Evolutionary conservation across 192 early-diverging fungal genomes (phyloP), one percentile per base, ranked within the genome.

Genomic region (Paraglomus brasilianum): DNA sequence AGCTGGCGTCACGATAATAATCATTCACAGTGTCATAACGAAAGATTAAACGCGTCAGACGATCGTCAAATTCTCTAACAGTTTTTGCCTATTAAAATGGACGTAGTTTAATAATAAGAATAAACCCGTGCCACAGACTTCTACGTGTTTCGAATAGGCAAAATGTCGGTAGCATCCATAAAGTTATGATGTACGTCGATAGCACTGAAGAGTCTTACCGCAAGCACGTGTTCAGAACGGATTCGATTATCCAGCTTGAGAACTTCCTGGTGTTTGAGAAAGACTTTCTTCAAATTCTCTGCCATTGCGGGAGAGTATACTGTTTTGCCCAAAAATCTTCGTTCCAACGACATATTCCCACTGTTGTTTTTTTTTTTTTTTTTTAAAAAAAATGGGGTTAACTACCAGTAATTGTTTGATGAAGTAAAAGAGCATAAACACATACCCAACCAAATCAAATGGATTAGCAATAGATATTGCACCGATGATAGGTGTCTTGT

Each of bases 401-500:
- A 73, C 38, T 78, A 80, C 87, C 48, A 75, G 70, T 57, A 75
- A 79, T 7, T 44, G 44, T 45, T n/a, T n/a, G n/a, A 41, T 69
- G 48, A 61, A 49, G 38, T 7, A 5, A 17, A 46, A 15, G 53
- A 47, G 52, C 21, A 39, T 8, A 50, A 7, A 58, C 55, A 46
- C 72, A 59, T 75, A 86, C 83, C 68, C 74, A 19, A 90, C 68
- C 19, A 96, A 82, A 69, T 96, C 92, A 73, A 85, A 95, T 13
- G 95, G 96, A 69, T 96, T 97, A 59, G 84, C 88, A 46, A 98
- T 86, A 0, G 91, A 89, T 17, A 92, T 82, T 24, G 83, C 89
- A 4, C 84, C 93, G 30, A 83, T 70, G 21, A 98, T 84, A 40
- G 88, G 88, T 62, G 89, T 93, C 14, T 81, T 78, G 22, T 83